Percentiles rank a stretch among this genome's conserved stretches.
Evolutionary conservation across 179 eudicot species (phyloP).

Genomic region (Monotropa hypopitys): DNA sequence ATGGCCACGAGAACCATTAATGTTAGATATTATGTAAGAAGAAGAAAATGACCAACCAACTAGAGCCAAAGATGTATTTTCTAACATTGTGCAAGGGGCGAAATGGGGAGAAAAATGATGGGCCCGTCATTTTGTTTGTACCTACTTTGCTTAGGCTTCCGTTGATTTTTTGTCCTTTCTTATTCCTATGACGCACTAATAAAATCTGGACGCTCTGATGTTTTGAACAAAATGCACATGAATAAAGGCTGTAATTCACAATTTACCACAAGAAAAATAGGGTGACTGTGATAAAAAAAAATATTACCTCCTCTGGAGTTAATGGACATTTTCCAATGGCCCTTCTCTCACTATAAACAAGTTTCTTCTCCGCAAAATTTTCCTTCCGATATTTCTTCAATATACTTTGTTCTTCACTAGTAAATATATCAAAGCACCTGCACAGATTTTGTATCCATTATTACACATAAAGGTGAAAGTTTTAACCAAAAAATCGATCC

Average conservation of each 20-base stretch:
- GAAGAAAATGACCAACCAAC: not conserved
- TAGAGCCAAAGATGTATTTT: not conserved
- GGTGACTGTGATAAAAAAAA: not conserved
- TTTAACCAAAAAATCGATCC: too few species aligned
- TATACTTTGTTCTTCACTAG: conserved; percentile 53
- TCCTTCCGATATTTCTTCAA: conserved; percentile 47
- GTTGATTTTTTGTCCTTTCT: too few species aligned
- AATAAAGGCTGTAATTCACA: not conserved
- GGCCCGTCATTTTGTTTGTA: too few species aligned
- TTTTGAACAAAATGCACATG: not conserved
- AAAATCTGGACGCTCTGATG: too few species aligned
- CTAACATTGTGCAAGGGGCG: not conserved
- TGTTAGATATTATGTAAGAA: not conserved
- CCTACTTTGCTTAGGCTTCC: too few species aligned
- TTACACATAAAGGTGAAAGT: too few species aligned
- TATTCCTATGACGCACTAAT: too few species aligned
- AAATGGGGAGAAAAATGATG: too few species aligned
- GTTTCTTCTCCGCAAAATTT: conserved; percentile 72
- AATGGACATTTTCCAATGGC: conserved; percentile 92
- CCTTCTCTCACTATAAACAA: conserved; percentile 56
- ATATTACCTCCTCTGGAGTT: conserved; percentile 88
- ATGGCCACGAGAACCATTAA: not conserved
- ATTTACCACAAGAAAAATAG: not conserved
- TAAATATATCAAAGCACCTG: conserved; percentile 91
- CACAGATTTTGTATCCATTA: conserved; percentile 6